Conservation (phyloP, 2,329 filamentous ascomycete genomes). For the Tolypocladium pustulatum region DNA sequence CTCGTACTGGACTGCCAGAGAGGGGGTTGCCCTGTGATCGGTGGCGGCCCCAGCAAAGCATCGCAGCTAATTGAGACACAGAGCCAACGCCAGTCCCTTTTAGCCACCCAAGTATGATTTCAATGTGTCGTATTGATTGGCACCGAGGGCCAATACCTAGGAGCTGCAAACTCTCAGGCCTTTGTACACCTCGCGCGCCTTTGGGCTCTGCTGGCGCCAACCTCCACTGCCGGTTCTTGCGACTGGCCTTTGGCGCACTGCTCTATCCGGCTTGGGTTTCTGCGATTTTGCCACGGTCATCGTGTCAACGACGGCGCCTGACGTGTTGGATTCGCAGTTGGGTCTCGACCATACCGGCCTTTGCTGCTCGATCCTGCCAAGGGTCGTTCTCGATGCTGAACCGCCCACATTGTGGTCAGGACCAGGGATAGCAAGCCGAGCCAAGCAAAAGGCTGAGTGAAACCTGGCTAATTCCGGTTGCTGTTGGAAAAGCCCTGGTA, state of each 20-base stretch:
- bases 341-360: neutral
- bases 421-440: neutral
- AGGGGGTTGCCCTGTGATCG: neutral
- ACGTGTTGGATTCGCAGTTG: neutral
- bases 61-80: neutral
- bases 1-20: neutral
- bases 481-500: neutral
- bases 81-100: neutral
- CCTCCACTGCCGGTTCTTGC: neutral
- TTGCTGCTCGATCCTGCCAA: neutral
- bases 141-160: neutral
- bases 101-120: neutral
- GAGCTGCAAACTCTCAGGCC: neutral
- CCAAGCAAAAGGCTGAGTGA: neutral
- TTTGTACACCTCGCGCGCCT: neutral
- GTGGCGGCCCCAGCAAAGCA: neutral
- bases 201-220: neutral
- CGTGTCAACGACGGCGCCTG: conserved; percentile 1
- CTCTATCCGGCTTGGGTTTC: neutral
- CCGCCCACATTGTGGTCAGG: neutral
- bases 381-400: neutral
- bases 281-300: neutral
- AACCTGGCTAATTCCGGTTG: neutral
- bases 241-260: neutral
- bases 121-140: conserved; percentile 1